Evolutionary conservation across 345 rosid species (phyloP).

Genomic region (Mallotus nudiflorus): DNA sequence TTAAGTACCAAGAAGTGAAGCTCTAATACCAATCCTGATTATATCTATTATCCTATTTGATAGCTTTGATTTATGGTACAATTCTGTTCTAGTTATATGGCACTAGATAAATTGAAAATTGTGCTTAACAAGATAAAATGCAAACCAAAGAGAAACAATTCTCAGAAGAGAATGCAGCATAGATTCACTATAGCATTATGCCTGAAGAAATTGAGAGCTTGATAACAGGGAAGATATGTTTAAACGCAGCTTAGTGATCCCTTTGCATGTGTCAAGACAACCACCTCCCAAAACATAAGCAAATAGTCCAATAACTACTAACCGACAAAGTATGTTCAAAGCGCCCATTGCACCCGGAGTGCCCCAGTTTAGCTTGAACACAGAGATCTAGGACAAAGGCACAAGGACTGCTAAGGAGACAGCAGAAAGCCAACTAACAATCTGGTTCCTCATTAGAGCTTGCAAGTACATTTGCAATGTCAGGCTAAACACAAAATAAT

Average conservation of each 20-base stretch:
- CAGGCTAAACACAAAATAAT: not conserved
- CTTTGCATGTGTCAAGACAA: slow-evolving; percentile 73
- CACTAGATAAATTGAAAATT: not conserved
- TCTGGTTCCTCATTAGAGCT: slow-evolving; percentile 36
- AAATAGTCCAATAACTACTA: slow-evolving; percentile 18
- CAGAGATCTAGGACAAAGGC: slow-evolving; percentile 40
- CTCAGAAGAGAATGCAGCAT: not conserved
- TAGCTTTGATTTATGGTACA: too few relatives aligned
- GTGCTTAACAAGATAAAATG: too few relatives aligned
- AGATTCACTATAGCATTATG: slow-evolving; percentile 54
- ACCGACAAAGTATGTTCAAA: slow-evolving; percentile 30
- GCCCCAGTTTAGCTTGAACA: slow-evolving; percentile 22
- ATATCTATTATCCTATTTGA: too few relatives aligned
- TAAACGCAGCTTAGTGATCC: slow-evolving; percentile 51
- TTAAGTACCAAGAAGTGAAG: too few relatives aligned
- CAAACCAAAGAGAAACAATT: not conserved
- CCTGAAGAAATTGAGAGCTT: slow-evolving; percentile 68
- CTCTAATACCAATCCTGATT: too few relatives aligned
- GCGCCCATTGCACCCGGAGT: slow-evolving; percentile 42
- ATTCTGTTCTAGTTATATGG: too few relatives aligned
- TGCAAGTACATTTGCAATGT: slow-evolving; percentile 42
- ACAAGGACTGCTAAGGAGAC: slow-evolving; percentile 24
- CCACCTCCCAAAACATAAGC: slow-evolving; percentile 58
- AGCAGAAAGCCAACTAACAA: slow-evolving; percentile 33
- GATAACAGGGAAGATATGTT: slow-evolving; percentile 45